Conservation (phyloP, 306 rosid genomes). For the Astragalus membranaceus region DNA sequence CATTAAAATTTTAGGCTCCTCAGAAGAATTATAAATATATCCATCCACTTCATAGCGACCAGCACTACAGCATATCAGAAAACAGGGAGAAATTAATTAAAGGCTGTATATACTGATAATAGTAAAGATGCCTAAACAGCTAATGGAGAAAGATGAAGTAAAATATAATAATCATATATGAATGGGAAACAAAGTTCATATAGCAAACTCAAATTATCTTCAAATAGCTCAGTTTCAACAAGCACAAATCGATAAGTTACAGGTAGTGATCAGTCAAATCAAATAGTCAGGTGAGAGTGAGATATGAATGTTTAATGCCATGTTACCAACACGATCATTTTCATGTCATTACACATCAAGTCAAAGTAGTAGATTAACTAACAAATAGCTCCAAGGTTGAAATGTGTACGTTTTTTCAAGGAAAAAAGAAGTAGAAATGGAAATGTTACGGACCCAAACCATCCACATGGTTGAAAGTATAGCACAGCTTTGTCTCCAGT, state of each 20-base stretch:
- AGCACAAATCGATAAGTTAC: not conserved
- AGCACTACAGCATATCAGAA: conserved; percentile 41
- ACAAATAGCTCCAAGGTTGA: conserved; percentile 6
- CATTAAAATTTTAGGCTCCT: conserved; percentile 86
- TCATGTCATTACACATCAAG: not conserved
- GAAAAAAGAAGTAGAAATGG: not conserved
- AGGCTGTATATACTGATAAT: conserved; percentile 1
- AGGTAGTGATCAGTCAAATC: not conserved
- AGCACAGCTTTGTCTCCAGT: conserved; percentile 87
- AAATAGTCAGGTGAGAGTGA: too few relatives aligned
- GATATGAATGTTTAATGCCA: not conserved
- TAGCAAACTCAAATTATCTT: not conserved
- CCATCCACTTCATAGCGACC: conserved; percentile 98
- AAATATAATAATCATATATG: conserved; percentile 12
- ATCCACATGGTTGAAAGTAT: conserved; percentile 93
- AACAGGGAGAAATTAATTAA: conserved; percentile 1
- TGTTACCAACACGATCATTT: conserved; percentile 5
- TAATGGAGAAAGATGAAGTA: not conserved
- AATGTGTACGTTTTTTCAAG: not conserved
- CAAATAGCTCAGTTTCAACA: not conserved
- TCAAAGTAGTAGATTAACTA: not conserved
- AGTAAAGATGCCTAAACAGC: conserved; percentile 2
- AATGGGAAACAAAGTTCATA: not conserved
- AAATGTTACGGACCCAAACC: conserved; percentile 70
- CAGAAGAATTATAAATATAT: conserved; percentile 76